Evolutionary conservation across 1,284 basidiomycete species (phyloP).

Genomic region (Trametes polyzona): DNA sequence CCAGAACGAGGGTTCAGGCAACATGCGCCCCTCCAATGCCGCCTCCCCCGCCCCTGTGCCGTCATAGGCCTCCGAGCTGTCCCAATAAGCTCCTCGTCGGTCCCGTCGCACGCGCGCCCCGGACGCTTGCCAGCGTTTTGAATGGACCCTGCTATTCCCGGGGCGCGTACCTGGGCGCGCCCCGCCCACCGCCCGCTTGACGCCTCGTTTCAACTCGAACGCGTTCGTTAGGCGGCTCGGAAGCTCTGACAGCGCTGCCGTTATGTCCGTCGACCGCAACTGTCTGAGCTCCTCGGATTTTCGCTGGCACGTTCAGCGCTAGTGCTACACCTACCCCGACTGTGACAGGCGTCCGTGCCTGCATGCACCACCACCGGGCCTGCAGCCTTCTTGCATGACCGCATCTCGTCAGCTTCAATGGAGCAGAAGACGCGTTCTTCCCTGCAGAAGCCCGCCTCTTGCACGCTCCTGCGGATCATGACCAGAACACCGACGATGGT

Average conservation of each 20-base stretch:
- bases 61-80: background rate
- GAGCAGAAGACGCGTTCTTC: background rate
- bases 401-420: background rate
- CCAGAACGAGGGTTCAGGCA: background rate
- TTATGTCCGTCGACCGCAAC: background rate
- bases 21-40: too few relatives aligned
- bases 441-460: slow-evolving; percentile 2
- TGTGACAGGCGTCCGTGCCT: too few relatives aligned
- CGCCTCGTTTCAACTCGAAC: background rate
- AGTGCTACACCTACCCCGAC: too few relatives aligned
- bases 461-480: background rate
- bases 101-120: background rate
- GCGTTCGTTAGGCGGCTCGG: background rate
- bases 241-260: background rate
- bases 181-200: background rate
- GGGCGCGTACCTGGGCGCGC: slow-evolving; percentile 8
- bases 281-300: background rate
- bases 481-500: slow-evolving; percentile 3
- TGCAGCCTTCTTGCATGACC: background rate
- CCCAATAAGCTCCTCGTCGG: background rate
- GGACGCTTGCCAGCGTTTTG: slow-evolving; percentile 4
- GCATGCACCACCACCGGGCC: background rate
- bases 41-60: slow-evolving; percentile 1
- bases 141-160: slow-evolving; percentile 4
- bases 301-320: too few relatives aligned